These are phyloP conservation scores for Hirsutella minnesotensis DNA, from an alignment of 2,329 filamentous ascomycete species.

Conservation along the genomic window DNA sequence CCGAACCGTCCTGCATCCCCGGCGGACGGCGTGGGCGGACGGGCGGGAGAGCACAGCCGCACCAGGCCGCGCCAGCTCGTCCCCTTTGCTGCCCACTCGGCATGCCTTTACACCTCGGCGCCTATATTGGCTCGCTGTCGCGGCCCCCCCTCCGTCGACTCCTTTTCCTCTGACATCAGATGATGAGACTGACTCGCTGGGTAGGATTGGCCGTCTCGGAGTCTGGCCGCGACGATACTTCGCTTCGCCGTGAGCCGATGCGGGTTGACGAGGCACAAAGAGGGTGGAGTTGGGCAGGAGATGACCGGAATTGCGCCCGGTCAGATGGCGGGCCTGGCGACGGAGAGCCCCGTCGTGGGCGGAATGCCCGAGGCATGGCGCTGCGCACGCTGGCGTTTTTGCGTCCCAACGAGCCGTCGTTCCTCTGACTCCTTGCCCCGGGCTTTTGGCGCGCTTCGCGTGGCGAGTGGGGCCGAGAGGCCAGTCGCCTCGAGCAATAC, in stretches of 20 bases:
- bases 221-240: too few relatives aligned
- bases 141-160: not conserved
- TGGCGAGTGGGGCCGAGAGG: slow-evolving; percentile 1
- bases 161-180: not conserved
- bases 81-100: not conserved
- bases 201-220: not conserved
- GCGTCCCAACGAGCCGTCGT: not conserved
- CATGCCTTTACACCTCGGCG: not conserved
- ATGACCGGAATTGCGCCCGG: not conserved
- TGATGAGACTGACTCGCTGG: not conserved
- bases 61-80: slow-evolving; percentile 1
- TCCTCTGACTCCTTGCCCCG: not conserved
- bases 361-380: not conserved
- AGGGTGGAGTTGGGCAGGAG: not conserved
- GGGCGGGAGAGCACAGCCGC: not conserved
- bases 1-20: not conserved
- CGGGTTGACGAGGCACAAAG: not conserved
- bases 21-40: not conserved
- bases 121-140: not conserved
- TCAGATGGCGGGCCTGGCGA: not conserved
- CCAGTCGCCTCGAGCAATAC: not conserved
- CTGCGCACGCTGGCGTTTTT: not conserved
- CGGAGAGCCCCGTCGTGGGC: not conserved
- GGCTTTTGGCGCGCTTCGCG: not conserved
- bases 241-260: not conserved